Percentiles rank a stretch among this genome's conserved stretches.
phyloP scores from a whole-genome alignment of 768 basidiomycete species.

The Pisolithus sp. region DNA sequence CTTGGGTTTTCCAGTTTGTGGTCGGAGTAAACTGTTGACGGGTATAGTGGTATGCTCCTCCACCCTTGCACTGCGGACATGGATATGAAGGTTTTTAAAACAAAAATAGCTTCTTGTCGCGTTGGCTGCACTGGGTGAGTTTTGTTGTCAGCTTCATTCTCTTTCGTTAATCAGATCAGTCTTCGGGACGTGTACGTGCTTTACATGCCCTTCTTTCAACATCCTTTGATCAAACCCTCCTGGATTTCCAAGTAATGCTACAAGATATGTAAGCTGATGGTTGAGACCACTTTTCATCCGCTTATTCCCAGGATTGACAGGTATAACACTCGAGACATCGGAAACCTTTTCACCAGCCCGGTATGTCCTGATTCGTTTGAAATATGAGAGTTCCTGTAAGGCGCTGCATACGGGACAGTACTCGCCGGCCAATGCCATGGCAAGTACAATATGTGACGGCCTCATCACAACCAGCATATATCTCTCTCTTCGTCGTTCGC shows the following conservation, averaged over 20 bases:
- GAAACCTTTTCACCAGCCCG: background rate
- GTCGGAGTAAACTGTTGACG: conserved; percentile 11
- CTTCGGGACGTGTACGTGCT: background rate
- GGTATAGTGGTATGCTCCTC: conserved; percentile 9
- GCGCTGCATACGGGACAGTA: conserved; percentile 1
- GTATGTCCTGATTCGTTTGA: background rate
- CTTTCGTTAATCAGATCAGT: background rate
- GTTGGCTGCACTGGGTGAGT: conserved; percentile 10
- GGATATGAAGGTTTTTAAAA: no score
- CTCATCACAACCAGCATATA: conserved; percentile 13
- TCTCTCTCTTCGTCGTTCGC: conserved; percentile 11
- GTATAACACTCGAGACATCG: background rate
- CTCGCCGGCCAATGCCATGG: conserved; percentile 3
- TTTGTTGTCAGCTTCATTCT: background rate
- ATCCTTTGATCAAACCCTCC: background rate
- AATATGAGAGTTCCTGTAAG: background rate
- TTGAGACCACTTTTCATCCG: background rate
- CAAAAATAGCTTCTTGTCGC: conserved; percentile 5
- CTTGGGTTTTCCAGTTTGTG: conserved; percentile 11
- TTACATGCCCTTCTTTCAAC: background rate
- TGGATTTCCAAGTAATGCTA: background rate
- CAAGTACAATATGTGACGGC: conserved; percentile 16
- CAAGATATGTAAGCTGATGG: background rate
- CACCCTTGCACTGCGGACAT: background rate
- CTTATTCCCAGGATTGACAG: background rate